phyloP scores from a whole-genome alignment of 2,329 filamentous ascomycete genomes.

The Chrysosporium keratinophilum region DNA sequence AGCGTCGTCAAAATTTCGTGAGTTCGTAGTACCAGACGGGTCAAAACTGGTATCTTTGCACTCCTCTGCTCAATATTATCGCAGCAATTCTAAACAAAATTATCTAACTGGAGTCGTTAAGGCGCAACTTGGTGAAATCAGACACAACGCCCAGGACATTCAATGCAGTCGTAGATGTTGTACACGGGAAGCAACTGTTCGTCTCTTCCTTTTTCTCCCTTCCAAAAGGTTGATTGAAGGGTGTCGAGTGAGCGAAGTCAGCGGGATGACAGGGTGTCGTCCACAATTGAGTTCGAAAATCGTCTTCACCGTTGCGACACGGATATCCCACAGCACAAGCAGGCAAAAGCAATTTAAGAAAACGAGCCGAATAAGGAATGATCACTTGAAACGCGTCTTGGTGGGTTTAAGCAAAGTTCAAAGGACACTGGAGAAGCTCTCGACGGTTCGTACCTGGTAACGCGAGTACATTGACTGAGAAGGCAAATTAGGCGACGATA shows the following conservation, averaged over 20 bases:
- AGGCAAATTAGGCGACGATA: slow-evolving; percentile 4
- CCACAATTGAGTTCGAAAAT: neutral
- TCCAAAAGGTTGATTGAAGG: neutral
- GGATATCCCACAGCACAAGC: neutral
- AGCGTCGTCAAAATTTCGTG: neutral
- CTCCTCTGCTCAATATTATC: neutral
- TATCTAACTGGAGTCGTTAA: slow-evolving; percentile 6
- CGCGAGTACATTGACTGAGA: slow-evolving; percentile 12
- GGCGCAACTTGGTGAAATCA: neutral
- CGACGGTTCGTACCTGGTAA: slow-evolving; percentile 4
- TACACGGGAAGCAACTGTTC: slow-evolving; percentile 1
- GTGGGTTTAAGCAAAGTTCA: neutral
- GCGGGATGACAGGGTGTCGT: neutral
- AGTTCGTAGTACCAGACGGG: neutral
- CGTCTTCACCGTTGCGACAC: neutral
- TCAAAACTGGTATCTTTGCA: neutral
- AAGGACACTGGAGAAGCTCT: neutral
- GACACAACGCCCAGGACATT: neutral
- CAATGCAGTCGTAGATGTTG: slow-evolving; percentile 5
- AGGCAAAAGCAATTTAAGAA: neutral
- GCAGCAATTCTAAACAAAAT: neutral
- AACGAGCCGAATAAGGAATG: neutral
- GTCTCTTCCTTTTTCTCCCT: neutral
- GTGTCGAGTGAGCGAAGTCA: neutral
- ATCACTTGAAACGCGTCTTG: neutral